Conservation (phyloP, 148 eudicot genomes). For the Cornus florida region DNA sequence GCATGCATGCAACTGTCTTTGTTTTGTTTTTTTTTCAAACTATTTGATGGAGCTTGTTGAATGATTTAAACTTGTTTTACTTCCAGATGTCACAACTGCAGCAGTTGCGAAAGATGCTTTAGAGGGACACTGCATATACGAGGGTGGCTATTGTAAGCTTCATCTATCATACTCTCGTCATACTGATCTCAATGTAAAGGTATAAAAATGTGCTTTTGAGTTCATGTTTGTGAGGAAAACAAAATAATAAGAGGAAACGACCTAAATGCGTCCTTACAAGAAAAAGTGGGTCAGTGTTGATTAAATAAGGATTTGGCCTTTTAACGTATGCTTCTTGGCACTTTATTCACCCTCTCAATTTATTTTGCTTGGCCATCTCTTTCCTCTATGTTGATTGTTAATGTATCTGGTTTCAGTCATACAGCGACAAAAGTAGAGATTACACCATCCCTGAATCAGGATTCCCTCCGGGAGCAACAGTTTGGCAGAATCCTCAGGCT, state of each 20-base stretch:
- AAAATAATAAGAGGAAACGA: slow-evolving; percentile 8
- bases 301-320: slow-evolving; percentile 9
- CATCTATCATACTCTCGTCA: slow-evolving; percentile 95
- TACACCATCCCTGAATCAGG: slow-evolving; percentile 49
- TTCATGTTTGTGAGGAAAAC: slow-evolving; percentile 16
- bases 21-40: too few species aligned
- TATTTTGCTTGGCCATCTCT: background rate
- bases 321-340: slow-evolving; percentile 37
- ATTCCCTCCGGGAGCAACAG: slow-evolving; percentile 30
- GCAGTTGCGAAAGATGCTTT: slow-evolving; percentile 67
- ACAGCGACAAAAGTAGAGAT: slow-evolving; percentile 78
- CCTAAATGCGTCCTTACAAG: slow-evolving; percentile 2
- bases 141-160: slow-evolving; percentile 98
- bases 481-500: slow-evolving; percentile 51
- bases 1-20: too few species aligned
- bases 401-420: slow-evolving; percentile 33
- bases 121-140: slow-evolving; percentile 93
- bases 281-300: background rate
- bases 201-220: slow-evolving; percentile 42
- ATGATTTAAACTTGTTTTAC: background rate
- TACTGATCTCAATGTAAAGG: slow-evolving; percentile 95
- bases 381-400: slow-evolving; percentile 2
- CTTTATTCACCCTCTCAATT: background rate
- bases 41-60: too few species aligned
- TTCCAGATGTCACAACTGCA: slow-evolving; percentile 68